Base-by-base conservation (phyloP, 345 rosid species). In the Kernera saxatilis region DNA sequence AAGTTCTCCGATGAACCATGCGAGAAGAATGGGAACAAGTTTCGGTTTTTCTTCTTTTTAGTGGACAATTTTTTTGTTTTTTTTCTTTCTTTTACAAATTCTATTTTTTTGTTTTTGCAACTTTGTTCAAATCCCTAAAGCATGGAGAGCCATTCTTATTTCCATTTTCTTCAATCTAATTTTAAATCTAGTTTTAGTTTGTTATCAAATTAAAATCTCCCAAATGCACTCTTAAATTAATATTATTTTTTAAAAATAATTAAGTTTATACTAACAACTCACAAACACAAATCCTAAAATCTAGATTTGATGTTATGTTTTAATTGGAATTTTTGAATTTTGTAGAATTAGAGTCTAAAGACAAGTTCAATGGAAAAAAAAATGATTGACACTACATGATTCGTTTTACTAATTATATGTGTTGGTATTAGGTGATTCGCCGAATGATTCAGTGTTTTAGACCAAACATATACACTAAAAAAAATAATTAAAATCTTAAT, bases 61-160 rank as follows among this genome's bases (percentile, higher is more conserved):
- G 10, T 14, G 32, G 52, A 17, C 8, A 39, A n/a, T n/a, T 30
- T 33, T 52, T 68, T 50, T 21, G 0, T 12, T 35, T 21, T 14
- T 57, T n/a, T n/a, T n/a, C n/a, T n/a, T n/a, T 12, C 8, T 44
- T 68, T 51, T 59, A 32, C 51, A 40, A 22, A 33, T 52, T 61
- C 69, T 75, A 61, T 63, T 76, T 54, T 49, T 52, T 12, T 7
- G 49, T 52, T 69, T 69, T 69, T 19, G 46, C 48, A 15, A 69
- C 61, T 70, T 76, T 43, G 27, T 60, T 51, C 13, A 41, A 41
- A 23, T 30, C 71, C 75, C 76, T 55, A 76, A 76, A 70, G 66
- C 41, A 70, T 64, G 79, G 79, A 56, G 59, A 76, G 33, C 76
- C 76, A 70, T 76, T 64, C 79, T 63, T 75, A n/a, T 75, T 36